Evolutionary conservation across 1,284 basidiomycete genomes (phyloP), one percentile per base, ranked within the genome.

Genomic region (Ceratobasidium sp.): DNA sequence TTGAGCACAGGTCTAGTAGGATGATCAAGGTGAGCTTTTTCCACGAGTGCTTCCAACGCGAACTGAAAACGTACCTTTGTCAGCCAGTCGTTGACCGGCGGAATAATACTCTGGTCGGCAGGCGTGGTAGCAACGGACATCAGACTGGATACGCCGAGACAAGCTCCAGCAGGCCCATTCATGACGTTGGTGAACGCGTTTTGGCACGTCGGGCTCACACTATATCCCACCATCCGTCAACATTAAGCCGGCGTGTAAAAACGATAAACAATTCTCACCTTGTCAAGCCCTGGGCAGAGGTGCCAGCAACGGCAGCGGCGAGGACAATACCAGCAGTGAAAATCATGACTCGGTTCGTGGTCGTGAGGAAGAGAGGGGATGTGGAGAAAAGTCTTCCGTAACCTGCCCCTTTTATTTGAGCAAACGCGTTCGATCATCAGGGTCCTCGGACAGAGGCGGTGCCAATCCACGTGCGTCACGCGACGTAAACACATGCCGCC

Each of bases 291-390:
- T 63, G 71, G 20, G 71, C 56, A 39, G 71, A 75, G n/a, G 60
- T 42, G 1, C 71, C 71, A 33, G 55, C 60, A 10, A 58, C 60
- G 46, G 71, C 60, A 39, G 60, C 71, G 51, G 60, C 71, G 18
- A 75, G n/a, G 3, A 75, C 58, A 23, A 75, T 3, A 63, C 60
- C 71, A 49, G 64, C 64, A 28, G 71, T 40, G 49, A 75, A 75
- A 53, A 75, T 63, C 71, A 75, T 64, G 46, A 18, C 18, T 49
- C 33, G 4, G 18, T 69, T 69, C 13, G 20, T 7, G 51, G 12
- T 23, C 51, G 68, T 55, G 23, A 56, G 26, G 68, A 63, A 26
- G 58, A 20, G 28, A 20, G 23, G n/a, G 10, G 55, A n/a, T 10
- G n/a, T 20, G n/a, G 12, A 15, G n/a, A n/a, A 63, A 63, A 23